Base-by-base conservation (phyloP, 2,329 filamentous ascomycete species). In the Cadophora sp. region DNA sequence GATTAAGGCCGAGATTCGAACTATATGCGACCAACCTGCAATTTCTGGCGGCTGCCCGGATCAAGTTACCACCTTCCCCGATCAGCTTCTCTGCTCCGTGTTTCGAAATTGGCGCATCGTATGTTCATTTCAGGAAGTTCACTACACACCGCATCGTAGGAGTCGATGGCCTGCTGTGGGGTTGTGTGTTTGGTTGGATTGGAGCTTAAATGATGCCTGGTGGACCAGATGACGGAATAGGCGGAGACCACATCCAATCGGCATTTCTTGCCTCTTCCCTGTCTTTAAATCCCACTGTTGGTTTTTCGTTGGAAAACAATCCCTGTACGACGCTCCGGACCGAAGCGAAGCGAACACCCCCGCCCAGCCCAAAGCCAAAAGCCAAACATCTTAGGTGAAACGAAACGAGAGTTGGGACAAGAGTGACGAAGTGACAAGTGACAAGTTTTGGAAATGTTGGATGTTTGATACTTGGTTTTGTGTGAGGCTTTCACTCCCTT, bases 321-420 rank as follows among this genome's bases (percentile, higher is more conserved):
- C 62, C 62, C 51, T 64, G 62, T 64, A 27, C 50, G 27, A 64
- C 62, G 62, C 62, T 53, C 34, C 62, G 62, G 62, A 64, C 62
- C 62, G 62, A 64, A 64, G 62, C 62, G 62, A 58, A 19, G 24
- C 48, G 48, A 51, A 4, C 4, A 29, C 16, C 29, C 53, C 53
- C 29, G 27, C 14, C 12, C 51, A 56, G 29, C 29, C 53, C 53
- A 56, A 3, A 34, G n/a, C n/a, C n/a, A 11, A 34, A 34, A 34
- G 5, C 55, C 31, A 34, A 58, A 16, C 27, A 56, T n/a, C 27
- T 12, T 16, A 12, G 43, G 16, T n/a, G 43, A 22, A 56, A 31
- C 27, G 19, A 24, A 55, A 29, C 14, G 9, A 19, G 14, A 31
- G 11, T 29, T n/a, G 27, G n/a, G n/a, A 58, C 55, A 58, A 26